A percentile compares a stretch with the other conserved stretches of the same genome.
phyloP scores from a whole-genome alignment of 108 stramenopile genomes.

The Stephanodiscus triporus region DNA sequence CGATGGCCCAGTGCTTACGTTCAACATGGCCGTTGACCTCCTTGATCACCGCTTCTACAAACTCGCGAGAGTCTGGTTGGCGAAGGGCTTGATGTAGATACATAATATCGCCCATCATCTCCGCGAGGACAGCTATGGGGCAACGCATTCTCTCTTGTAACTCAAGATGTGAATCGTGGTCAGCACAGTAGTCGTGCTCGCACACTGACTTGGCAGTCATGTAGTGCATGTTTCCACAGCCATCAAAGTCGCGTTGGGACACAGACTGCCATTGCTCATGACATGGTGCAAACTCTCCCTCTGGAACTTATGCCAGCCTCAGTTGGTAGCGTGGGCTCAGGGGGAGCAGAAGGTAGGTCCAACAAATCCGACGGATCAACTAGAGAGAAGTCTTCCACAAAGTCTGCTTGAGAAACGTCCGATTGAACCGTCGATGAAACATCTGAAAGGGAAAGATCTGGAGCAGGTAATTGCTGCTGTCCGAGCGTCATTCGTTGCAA shows the following conservation, averaged over 20 bases:
- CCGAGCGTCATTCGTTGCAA: neutral
- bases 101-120: constrained; percentile 45
- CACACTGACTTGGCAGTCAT: neutral
- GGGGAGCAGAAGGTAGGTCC: neutral
- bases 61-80: constrained; percentile 25
- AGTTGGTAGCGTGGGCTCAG: neutral
- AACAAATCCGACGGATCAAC: neutral
- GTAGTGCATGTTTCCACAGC: neutral
- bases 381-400: neutral
- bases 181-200: neutral
- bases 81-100: constrained; percentile 36
- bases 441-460: too few relatives aligned
- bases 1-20: constrained; percentile 16
- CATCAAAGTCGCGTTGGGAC: neutral
- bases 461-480: neutral
- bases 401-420: neutral
- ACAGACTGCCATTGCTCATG: constrained; percentile 8
- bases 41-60: constrained; percentile 23
- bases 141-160: constrained; percentile 19
- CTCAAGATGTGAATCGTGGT: constrained; percentile 4
- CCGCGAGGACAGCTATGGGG: constrained; percentile 26
- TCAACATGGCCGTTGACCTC: constrained; percentile 29
- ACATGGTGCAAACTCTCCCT: neutral
- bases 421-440: too few relatives aligned
- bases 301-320: constrained; percentile 10